Conservation (phyloP, 305 asterid species). For the Fraxinus ornus region DNA sequence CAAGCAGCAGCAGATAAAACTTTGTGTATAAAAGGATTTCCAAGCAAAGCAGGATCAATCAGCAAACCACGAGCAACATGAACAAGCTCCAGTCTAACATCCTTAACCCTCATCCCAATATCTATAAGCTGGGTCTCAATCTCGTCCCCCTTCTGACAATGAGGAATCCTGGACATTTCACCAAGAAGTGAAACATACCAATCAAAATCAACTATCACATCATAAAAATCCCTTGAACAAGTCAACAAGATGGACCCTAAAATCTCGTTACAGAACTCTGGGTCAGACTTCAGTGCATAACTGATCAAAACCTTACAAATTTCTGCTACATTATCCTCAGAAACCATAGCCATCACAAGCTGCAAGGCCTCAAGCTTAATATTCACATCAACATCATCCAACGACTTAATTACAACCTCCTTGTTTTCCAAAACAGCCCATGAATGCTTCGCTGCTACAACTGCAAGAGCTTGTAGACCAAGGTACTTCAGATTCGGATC, state of each 20-base stretch:
- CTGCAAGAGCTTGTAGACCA: conserved; percentile 74
- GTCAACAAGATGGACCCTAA: conserved; percentile 62
- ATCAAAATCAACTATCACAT: conserved; percentile 75
- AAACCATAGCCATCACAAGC: conserved; percentile 86
- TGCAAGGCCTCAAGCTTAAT: conserved; percentile 80
- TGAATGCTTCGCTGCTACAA: conserved; percentile 54
- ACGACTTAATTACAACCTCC: conserved; percentile 84
- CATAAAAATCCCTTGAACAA: conserved; percentile 79
- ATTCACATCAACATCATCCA: conserved; percentile 78
- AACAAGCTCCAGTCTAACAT: conserved; percentile 84
- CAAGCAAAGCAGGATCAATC: conserved; percentile 95
- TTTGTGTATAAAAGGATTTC: conserved; percentile 62
- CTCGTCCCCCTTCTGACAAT: conserved; percentile 82
- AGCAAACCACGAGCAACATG: conserved; percentile 77
- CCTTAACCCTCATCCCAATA: conserved; percentile 93
- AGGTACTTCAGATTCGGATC: conserved; percentile 89
- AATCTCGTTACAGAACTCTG: conserved; percentile 87
- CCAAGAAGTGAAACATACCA: conserved; percentile 88
- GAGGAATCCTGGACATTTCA: conserved; percentile 83
- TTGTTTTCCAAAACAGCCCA: conserved; percentile 89
- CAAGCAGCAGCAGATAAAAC: conserved; percentile 90
- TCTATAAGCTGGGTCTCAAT: conserved; percentile 81
- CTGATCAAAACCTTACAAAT: conserved; percentile 78
- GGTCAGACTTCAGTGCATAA: conserved; percentile 84
- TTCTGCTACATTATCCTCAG: conserved; percentile 82